Base-by-base conservation (phyloP, 768 basidiomycete genomes). In the Mycena latifolia region DNA sequence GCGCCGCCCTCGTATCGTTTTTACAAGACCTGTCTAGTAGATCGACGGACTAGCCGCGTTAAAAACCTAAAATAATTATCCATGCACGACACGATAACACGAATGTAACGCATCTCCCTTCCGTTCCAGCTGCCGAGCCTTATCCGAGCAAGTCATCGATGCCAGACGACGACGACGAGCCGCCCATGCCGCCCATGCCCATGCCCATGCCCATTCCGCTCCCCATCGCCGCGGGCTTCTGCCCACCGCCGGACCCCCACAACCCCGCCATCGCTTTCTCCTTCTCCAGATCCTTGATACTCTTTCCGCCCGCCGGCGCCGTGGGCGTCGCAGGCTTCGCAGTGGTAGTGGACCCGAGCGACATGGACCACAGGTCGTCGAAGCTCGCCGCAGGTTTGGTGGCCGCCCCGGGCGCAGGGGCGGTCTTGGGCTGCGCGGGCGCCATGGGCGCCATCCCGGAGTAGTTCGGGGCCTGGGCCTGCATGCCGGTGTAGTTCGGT, bases 291-390 rank as follows among this genome's bases (percentile, higher is more conserved):
- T 95, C 95, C 77, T 92, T 92, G 73, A 97, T 96, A 47, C 91
- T 92, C 83, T 95, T 95, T 75, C 75, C 43, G 27, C 29, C n/a
- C 27, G 74, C 71, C 2, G 73, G 64, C 2, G 75, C 74, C 22
- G 77, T 74, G 3, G 86, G 74, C 52, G 85, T 84, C 41, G 65
- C 60, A 5, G 82, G 58, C 71, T 68, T 71, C 18, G 77, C 57
- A 17, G 82, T 59, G 15, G 77, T 63, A 10, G 76, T 65, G 10
- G 80, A 70, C 29, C 91, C 91, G 39, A 96, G 84, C 2, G 91
- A 92, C 84, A 95, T 84, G 24, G 87, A 86, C 93, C 93, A 98
- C 69, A 98, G 76, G 75, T 98, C 96, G 67, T 96, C 96, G 73
- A 97, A 98, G 72, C 89, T 90, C 61, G 85, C 79, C 61, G 76